phyloP scores from a whole-genome alignment of 306 rosid species.

The Corylus heterophylla region DNA sequence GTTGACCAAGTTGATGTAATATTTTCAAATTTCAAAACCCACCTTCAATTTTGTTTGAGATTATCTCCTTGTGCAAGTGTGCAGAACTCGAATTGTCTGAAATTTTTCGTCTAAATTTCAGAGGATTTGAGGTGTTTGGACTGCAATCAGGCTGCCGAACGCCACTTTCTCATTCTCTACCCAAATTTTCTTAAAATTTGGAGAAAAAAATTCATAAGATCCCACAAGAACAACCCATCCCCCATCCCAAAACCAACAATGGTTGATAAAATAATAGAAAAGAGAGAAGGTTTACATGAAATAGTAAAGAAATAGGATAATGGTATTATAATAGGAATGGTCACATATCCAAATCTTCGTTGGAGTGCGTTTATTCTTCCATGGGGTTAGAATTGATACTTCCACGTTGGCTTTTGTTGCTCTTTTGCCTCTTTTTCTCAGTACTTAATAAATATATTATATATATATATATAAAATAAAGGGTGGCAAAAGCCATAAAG shows the following conservation, averaged over 20 bases:
- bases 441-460: background rate
- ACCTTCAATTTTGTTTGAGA: background rate
- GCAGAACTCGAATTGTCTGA: no score
- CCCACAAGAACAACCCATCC: no score
- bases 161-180: no score
- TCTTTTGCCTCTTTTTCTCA: background rate
- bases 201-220: no score
- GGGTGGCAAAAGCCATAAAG: conserved; percentile 13
- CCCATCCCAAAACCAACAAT: background rate
- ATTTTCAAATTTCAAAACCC: background rate
- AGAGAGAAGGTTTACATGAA: background rate
- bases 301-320: no score
- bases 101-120: no score
- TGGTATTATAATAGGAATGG: conserved; percentile 39
- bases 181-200: no score
- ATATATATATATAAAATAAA: background rate
- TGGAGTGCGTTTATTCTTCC: conserved; percentile 68
- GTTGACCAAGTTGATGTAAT: background rate
- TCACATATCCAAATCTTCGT: conserved; percentile 52
- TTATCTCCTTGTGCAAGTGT: background rate
- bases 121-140: no score
- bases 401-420: conserved; percentile 31
- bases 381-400: conserved; percentile 52
- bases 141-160: no score
- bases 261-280: background rate